phyloP scores from a whole-genome alignment of 805 yeast species.

The Ogataea paraovalis region DNA sequence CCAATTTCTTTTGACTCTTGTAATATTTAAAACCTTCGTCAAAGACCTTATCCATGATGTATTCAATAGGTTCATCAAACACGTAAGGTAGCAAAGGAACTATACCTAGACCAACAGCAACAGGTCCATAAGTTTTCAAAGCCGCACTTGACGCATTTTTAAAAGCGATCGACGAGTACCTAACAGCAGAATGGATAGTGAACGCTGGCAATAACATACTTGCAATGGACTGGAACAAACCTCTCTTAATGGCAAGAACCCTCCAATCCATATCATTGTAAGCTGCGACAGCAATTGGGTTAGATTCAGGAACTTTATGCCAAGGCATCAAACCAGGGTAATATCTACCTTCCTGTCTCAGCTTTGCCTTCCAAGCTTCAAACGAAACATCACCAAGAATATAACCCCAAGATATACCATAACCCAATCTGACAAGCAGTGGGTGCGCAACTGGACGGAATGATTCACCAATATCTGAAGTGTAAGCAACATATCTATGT shows the following conservation, averaged over 20 bases:
- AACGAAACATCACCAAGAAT: slow-evolving; percentile 70
- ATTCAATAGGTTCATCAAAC: slow-evolving; percentile 81
- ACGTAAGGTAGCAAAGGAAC: slow-evolving; percentile 76
- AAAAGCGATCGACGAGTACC: slow-evolving; percentile 61
- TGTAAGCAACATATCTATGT: slow-evolving; percentile 80
- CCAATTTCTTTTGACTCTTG: slow-evolving; percentile 6
- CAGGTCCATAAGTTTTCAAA: slow-evolving; percentile 68
- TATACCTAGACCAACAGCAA: slow-evolving; percentile 68
- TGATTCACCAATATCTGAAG: slow-evolving; percentile 83
- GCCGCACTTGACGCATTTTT: slow-evolving; percentile 47
- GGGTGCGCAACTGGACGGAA: slow-evolving; percentile 82
- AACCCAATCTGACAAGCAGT: slow-evolving; percentile 55
- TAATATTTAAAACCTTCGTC: slow-evolving; percentile 41
- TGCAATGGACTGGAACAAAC: slow-evolving; percentile 77
- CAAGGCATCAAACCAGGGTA: slow-evolving; percentile 64
- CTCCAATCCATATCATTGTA: slow-evolving; percentile 60
- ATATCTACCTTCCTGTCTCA: slow-evolving; percentile 63
- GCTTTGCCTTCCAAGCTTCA: slow-evolving; percentile 67
- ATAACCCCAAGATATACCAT: slow-evolving; percentile 74
- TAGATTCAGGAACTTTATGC: slow-evolving; percentile 45
- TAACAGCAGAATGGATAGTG: slow-evolving; percentile 74
- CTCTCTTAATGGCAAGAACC: slow-evolving; percentile 60
- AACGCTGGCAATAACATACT: slow-evolving; percentile 86
- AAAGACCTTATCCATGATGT: slow-evolving; percentile 58
- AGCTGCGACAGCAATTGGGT: slow-evolving; percentile 35